Evolutionary conservation across 2,329 filamentous ascomycete genomes (phyloP), one percentile per base, ranked within the genome.

Genomic region (Onygena corvina): DNA sequence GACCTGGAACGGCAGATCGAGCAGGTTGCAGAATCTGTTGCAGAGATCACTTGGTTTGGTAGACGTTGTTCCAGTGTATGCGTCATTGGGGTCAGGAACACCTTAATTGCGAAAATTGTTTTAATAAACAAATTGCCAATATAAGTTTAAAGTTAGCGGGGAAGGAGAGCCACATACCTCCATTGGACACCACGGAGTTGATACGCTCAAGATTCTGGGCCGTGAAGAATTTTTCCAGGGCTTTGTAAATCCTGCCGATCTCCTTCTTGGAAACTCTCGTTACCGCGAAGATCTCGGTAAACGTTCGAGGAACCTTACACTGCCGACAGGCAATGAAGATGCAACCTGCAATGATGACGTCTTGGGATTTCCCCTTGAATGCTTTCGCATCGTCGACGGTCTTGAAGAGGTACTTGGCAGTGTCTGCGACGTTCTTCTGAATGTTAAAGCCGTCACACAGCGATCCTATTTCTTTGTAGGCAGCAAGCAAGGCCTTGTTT

Each of bases 241-340:
- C 75, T 72, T 98, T 98, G 77, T 95, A 98, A 20, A 90, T 90
- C 51, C 89, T 76, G 18, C 92, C 92, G 55, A 98, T 94, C 63
- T 98, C 93, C 71, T 96, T 96, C 73, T 96, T 95, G 53, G 84
- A 83, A 23, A 98, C 90, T 58, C 86, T 86, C 6, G 92, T 98
- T 64, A 96, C 75, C 53, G 87, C 83, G 70, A 86, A 93, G 60
- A 98, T 92, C 66, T 98, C 93, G 45, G 85, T 81, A 71, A 98
- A 98, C 2, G 88, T 94, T 56, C 92, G 84, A 3, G 86, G 83
- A 25, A 89, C 83, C 53, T 81, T 79, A 62, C 86, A 84, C 67
- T 95, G 87, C 38, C 92, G 87, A 65, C 90, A 96, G 34, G 92
- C 88, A 59, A 98, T 90, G 73, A 98, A 96, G 67, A 98, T 92